Evolutionary conservation across 192 early-diverging fungal species (phyloP).

Genomic region (Helicostylum pulchrum): DNA sequence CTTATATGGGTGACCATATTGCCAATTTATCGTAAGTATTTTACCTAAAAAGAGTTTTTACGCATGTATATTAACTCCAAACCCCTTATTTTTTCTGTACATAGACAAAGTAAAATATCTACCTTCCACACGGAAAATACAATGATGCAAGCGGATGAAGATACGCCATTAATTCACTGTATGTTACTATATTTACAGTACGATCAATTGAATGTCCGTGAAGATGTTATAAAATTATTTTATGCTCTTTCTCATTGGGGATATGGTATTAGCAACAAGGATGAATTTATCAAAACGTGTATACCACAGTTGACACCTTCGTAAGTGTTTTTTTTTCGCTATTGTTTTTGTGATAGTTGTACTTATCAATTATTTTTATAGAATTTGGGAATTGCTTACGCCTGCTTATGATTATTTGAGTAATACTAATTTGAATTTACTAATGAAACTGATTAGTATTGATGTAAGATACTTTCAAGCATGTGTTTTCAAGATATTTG

Average conservation of each 20-base stretch:
- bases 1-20: constrained; percentile 22
- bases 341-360: background rate
- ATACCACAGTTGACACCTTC: constrained; percentile 43
- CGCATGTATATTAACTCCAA: too few species aligned
- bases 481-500: constrained; percentile 42
- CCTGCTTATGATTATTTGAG: constrained; percentile 45
- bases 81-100: too few species aligned
- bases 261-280: constrained; percentile 38
- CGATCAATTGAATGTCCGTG: constrained; percentile 35
- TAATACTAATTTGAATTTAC: constrained; percentile 36
- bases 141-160: constrained; percentile 20
- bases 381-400: constrained; percentile 48
- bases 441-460: constrained; percentile 44
- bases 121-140: constrained; percentile 23
- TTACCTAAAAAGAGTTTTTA: too few species aligned
- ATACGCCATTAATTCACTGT: constrained; percentile 33
- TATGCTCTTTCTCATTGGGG: constrained; percentile 42
- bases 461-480: constrained; percentile 42
- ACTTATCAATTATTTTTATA: constrained; percentile 15
- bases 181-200: constrained; percentile 37
- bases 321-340: constrained; percentile 28
- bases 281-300: constrained; percentile 46
- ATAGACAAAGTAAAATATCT: constrained; percentile 18
- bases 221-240: constrained; percentile 45
- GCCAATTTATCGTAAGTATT: constrained; percentile 25